These are phyloP conservation scores for Periconia digitata DNA, from an alignment of 2,329 filamentous ascomycete species.

Conservation along the genomic window DNA sequence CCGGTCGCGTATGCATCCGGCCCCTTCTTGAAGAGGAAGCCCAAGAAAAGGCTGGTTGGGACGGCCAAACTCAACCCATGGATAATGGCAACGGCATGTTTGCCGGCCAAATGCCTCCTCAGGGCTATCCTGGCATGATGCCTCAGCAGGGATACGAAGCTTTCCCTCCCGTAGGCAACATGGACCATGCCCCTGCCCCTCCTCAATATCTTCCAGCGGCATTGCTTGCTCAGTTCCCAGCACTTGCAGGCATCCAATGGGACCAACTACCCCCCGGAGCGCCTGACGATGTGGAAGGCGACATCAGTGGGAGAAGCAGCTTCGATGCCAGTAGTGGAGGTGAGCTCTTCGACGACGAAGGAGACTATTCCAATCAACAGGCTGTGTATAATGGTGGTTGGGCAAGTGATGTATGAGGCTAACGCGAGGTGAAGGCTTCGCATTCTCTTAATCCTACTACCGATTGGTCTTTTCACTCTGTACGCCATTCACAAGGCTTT, in stretches of 20 bases:
- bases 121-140: conserved; percentile 37
- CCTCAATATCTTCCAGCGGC: conserved; percentile 72
- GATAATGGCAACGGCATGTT: conserved; percentile 48
- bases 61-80: conserved; percentile 60
- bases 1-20: conserved; percentile 93
- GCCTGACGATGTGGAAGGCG: conserved; percentile 58
- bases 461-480: background rate
- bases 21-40: conserved; percentile 96
- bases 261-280: conserved; percentile 66
- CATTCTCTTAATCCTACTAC: conserved; percentile 1
- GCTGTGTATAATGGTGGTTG: conserved; percentile 34
- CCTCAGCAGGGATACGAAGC: conserved; percentile 38
- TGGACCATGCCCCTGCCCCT: conserved; percentile 31
- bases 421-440: conserved; percentile 16
- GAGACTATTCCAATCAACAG: conserved; percentile 48
- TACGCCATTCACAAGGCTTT: background rate
- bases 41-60: conserved; percentile 70
- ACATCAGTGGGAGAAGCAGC: conserved; percentile 75
- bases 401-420: conserved; percentile 37
- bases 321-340: conserved; percentile 71
- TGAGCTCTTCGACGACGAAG: conserved; percentile 72
- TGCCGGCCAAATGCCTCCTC: conserved; percentile 27
- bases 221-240: conserved; percentile 87
- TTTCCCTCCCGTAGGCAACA: conserved; percentile 26
- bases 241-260: conserved; percentile 90